phyloP scores from a whole-genome alignment of 805 yeast species.

The Cyberlindnera saturnus region DNA sequence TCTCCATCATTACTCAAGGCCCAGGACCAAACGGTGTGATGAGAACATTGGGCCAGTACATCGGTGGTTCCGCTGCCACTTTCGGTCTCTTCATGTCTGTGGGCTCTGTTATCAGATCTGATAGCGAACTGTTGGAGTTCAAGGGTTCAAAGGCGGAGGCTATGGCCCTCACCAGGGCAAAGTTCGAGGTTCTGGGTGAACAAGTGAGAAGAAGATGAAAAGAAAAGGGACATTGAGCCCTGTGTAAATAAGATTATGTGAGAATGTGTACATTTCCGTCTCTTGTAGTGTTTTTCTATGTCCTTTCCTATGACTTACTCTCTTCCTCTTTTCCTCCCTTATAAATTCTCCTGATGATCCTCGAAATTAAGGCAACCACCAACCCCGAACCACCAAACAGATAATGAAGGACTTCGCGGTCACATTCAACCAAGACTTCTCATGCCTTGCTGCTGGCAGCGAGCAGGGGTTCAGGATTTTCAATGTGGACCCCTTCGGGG shows the following conservation, averaged over 20 bases:
- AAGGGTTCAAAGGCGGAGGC: constrained; percentile 27
- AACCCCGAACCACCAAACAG: not conserved
- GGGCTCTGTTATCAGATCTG: constrained; percentile 88
- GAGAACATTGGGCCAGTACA: constrained; percentile 94
- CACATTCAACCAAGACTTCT: constrained; percentile 69
- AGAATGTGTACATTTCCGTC: not conserved
- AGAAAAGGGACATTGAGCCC: not conserved
- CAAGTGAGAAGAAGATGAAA: constrained; percentile 15
- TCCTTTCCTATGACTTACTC: not conserved
- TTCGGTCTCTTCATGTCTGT: constrained; percentile 95
- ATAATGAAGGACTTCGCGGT: not conserved
- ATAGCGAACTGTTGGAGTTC: constrained; percentile 20
- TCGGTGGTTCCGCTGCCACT: constrained; percentile 93
- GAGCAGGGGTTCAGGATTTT: constrained; percentile 62
- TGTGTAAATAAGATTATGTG: constrained; percentile 1
- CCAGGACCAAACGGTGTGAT: constrained; percentile 98
- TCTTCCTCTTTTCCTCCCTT: not conserved
- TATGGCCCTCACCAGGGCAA: constrained; percentile 38
- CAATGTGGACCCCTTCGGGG: constrained; percentile 85
- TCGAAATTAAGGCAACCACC: not conserved
- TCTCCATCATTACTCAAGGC: constrained; percentile 84
- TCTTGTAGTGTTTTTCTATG: not conserved
- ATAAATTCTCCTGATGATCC: too few relatives aligned
- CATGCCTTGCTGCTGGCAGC: constrained; percentile 70
- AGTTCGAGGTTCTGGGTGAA: constrained; percentile 26